A percentile compares a stretch with the other conserved stretches of the same genome.
Conservation (phyloP, 2,329 filamentous ascomycete species). For the Fusarium illudens region DNA sequence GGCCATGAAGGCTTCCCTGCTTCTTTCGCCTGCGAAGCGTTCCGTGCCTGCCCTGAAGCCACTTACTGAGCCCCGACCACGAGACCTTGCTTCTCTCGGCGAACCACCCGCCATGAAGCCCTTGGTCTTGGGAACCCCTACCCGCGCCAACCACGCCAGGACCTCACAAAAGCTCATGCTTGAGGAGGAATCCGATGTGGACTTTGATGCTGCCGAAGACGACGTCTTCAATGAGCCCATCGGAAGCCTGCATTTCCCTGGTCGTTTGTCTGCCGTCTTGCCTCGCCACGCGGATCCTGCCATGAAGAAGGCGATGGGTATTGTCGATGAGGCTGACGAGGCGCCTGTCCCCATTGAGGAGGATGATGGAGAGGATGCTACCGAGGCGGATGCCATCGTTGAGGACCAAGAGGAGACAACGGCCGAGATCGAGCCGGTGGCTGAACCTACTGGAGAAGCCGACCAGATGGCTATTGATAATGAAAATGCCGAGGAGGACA, state of each 20-base stretch:
- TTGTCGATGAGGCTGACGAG: conserved; percentile 41
- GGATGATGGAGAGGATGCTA: background rate
- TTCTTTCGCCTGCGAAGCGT: conserved; percentile 63
- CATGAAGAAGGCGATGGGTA: conserved; percentile 46
- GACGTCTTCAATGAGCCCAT: conserved; percentile 48
- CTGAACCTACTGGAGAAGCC: conserved; percentile 26
- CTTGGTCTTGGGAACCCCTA: conserved; percentile 46
- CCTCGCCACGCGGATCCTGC: conserved; percentile 54
- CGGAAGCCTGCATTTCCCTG: conserved; percentile 53
- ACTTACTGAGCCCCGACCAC: conserved; percentile 40
- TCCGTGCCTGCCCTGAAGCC: conserved; percentile 48
- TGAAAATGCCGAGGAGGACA: conserved; percentile 15
- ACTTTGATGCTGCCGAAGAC: conserved; percentile 37
- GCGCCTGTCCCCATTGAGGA: conserved; percentile 13
- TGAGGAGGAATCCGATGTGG: conserved; percentile 43
- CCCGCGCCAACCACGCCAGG: conserved; percentile 34
- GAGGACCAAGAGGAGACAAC: background rate
- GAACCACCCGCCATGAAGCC: conserved; percentile 50
- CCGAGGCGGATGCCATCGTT: background rate
- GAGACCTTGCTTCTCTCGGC: conserved; percentile 29
- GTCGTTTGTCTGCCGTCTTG: conserved; percentile 56
- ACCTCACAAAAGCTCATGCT: conserved; percentile 51
- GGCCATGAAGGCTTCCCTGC: conserved; percentile 55
- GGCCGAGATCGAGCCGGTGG: conserved; percentile 1
- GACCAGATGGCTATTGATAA: conserved; percentile 42